phyloP scores from a whole-genome alignment of 2,329 filamentous ascomycete genomes.

The Cladosporium cucumerinum region DNA sequence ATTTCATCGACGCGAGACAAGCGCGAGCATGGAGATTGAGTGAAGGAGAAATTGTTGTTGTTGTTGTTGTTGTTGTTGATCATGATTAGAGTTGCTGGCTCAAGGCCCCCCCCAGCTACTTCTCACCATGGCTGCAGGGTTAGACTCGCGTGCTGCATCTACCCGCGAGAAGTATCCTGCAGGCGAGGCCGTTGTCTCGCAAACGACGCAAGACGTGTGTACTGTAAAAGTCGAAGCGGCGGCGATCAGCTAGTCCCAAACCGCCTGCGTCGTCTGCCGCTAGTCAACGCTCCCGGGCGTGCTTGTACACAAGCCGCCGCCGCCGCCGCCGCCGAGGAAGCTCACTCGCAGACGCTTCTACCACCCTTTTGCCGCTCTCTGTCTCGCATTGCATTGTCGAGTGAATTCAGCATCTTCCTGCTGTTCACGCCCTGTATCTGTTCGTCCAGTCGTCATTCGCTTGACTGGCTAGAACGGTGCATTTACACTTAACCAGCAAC shows the following conservation, averaged over 20 bases:
- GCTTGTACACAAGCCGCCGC: conserved; percentile 6
- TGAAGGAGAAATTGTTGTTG: neutral
- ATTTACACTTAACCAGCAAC: neutral
- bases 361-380: neutral
- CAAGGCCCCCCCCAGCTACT: neutral
- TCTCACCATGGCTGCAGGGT: neutral
- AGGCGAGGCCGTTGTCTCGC: conserved; percentile 1
- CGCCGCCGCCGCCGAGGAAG: neutral
- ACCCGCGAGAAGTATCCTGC: neutral
- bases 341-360: neutral
- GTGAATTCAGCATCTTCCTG: neutral
- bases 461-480: conserved; percentile 2
- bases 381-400: neutral
- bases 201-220: neutral
- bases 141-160: neutral
- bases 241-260: conserved; percentile 10
- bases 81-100: neutral
- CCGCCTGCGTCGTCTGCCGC: neutral
- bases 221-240: neutral
- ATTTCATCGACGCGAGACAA: conserved; percentile 5
- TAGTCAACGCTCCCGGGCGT: neutral
- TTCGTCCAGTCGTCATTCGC: conserved; percentile 13
- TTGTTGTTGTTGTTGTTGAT: neutral
- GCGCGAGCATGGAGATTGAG: neutral
- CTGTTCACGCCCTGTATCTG: neutral